phyloP scores from a whole-genome alignment of 208 protist species.

The Trypanosoma caninum region DNA sequence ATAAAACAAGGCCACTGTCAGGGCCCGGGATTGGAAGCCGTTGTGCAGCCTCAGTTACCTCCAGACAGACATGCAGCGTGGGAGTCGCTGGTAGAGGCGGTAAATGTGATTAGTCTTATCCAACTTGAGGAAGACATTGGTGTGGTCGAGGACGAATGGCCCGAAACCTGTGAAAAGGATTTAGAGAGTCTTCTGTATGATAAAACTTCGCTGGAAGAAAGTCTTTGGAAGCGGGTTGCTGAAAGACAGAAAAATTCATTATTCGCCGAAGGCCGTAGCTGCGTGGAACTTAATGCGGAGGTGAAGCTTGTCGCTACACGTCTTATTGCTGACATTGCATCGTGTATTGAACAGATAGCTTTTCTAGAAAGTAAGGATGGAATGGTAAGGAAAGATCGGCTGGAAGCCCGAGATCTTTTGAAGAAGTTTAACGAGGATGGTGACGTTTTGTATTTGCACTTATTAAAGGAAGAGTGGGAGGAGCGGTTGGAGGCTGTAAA shows the following conservation, averaged over 20 bases:
- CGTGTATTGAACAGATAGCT: conserved; percentile 48
- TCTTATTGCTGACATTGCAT: conserved; percentile 46
- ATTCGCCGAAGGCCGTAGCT: background rate
- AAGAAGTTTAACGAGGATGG: conserved; percentile 45
- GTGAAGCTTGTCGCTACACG: conserved; percentile 37
- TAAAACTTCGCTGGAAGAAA: background rate
- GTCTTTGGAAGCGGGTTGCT: conserved; percentile 13
- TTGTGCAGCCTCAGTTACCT: background rate
- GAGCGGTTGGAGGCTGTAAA: conserved; percentile 40
- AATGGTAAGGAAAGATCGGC: conserved; percentile 36
- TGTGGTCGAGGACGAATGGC: conserved; percentile 16
- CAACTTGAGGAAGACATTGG: conserved; percentile 19
- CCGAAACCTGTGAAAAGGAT: background rate
- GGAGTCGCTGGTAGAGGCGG: conserved; percentile 2
- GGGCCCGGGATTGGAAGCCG: background rate
- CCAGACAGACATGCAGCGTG: background rate
- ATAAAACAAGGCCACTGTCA: background rate
- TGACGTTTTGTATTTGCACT: conserved; percentile 42
- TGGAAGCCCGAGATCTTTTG: conserved; percentile 41
- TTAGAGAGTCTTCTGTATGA: background rate
- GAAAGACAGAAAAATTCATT: conserved; percentile 15
- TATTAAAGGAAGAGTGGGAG: conserved; percentile 37
- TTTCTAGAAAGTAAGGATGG: conserved; percentile 33
- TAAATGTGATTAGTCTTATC: background rate
- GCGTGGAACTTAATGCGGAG: conserved; percentile 22